These are phyloP conservation scores for Fusarium bulbicola DNA, from an alignment of 2,329 filamentous ascomycete species.

Conservation along the genomic window DNA sequence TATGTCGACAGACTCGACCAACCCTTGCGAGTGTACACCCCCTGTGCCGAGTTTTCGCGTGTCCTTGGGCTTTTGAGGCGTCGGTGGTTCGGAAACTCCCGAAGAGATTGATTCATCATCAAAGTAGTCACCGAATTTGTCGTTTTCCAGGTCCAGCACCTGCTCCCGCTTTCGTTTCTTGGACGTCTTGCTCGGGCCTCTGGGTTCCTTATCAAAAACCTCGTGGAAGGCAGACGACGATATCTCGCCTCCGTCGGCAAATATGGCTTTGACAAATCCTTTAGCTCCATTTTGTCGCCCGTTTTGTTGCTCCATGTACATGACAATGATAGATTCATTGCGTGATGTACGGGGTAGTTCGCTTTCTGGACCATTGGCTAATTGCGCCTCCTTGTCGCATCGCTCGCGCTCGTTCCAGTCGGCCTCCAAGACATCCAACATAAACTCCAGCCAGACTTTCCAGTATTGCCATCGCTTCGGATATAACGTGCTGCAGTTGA, in stretches of 20 bases:
- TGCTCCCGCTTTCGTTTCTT: conserved; percentile 61
- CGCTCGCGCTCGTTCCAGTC: conserved; percentile 71
- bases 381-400: conserved; percentile 52
- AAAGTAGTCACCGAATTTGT: conserved; percentile 68
- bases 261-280: conserved; percentile 71
- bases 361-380: conserved; percentile 31
- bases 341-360: conserved; percentile 48
- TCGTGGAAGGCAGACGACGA: conserved; percentile 67
- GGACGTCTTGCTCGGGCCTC: conserved; percentile 50
- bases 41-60: conserved; percentile 29
- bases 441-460: conserved; percentile 80
- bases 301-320: conserved; percentile 62
- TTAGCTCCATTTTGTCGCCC: conserved; percentile 58
- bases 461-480: conserved; percentile 82
- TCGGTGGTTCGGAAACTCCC: conserved; percentile 57
- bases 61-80: conserved; percentile 52
- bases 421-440: conserved; percentile 79
- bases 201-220: conserved; percentile 71
- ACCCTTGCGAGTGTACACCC: conserved; percentile 38
- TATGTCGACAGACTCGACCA: conserved; percentile 66
- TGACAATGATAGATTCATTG: conserved; percentile 66
- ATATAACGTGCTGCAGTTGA: conserved; percentile 83
- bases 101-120: conserved; percentile 65
- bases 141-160: conserved; percentile 66
- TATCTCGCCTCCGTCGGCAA: conserved; percentile 70